Evolutionary conservation across 2,329 filamentous ascomycete species (phyloP), one percentile per base, ranked within the genome.

Genomic region (Catunica adiposa): DNA sequence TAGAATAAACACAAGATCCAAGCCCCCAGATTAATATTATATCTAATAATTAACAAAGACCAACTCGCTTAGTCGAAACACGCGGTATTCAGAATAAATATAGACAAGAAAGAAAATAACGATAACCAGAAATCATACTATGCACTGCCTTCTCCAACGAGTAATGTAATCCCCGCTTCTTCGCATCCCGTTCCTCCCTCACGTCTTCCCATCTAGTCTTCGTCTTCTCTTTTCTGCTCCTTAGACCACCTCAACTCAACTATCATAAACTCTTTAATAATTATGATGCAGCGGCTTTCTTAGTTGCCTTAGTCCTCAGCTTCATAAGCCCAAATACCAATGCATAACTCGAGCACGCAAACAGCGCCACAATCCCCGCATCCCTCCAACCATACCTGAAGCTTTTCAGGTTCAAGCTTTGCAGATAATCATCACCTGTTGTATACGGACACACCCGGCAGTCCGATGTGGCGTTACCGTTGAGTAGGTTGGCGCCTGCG

Each of bases 361-460:
- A 82, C 3, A 78, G 66, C 1, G 74, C 75, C 2, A 76, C 72
- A 51, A 84, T 79, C 0, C 63, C 82, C 0, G 78, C 77, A 65
- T 86, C 73, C 51, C 83, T 72, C 83, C 83, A 86, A 0, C 79
- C 82, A 61, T 79, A 80, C 59, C 72, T 77, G 60, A 83, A 78
- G 3, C 78, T 71, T 1, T 70, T 69, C 6, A 86, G 61, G 62
- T 84, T 83, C 11, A 86, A 60, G 0, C 71, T 77, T 1, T 66
- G 61, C 1, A 86, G 64, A 60, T 82, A 86, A 57, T 83, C 81
- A 4, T 73, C 70, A 0, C 80, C 82, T 17, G 63, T 66, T 1
- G 64, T 66, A 63, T 78, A 86, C 59, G 78, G 70, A 62, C 83
- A 86, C 0, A 85, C 80, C 42, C 66, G 66, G 64, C 83, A 86